Conservation (phyloP, 2,329 filamentous ascomycete genomes). For the Penicillium sp. region DNA sequence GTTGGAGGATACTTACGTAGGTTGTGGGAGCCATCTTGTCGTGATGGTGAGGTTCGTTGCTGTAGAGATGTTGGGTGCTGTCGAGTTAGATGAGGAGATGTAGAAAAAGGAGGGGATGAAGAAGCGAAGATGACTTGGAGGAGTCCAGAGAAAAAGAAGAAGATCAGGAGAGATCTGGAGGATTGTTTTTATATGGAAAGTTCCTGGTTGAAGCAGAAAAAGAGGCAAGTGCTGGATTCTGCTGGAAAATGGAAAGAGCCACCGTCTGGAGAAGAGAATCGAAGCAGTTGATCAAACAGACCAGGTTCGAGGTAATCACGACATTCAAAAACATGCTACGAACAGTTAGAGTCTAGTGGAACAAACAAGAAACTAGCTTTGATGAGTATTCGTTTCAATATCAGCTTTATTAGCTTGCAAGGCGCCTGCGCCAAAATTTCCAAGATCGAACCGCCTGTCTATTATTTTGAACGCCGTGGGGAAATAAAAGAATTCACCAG, state of each 20-base stretch:
- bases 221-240: neutral
- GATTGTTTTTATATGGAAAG: neutral
- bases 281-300: neutral
- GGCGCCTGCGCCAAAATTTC: conserved; percentile 31
- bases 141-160: neutral
- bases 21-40: neutral
- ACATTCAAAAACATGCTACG: neutral
- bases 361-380: neutral
- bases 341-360: neutral
- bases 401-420: neutral
- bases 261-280: neutral
- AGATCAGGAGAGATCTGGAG: neutral
- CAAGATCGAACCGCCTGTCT: conserved; percentile 3
- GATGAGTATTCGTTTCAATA: neutral
- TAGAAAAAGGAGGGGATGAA: neutral
- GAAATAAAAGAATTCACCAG: neutral
- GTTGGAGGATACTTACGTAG: neutral
- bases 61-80: neutral
- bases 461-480: conserved; percentile 1
- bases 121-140: neutral
- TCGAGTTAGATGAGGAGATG: neutral
- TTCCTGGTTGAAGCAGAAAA: neutral
- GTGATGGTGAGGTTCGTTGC: neutral
- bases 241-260: neutral
- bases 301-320: neutral